phyloP scores from a whole-genome alignment of 2,329 filamentous ascomycete species.

The Talaromyces funiculosus region DNA sequence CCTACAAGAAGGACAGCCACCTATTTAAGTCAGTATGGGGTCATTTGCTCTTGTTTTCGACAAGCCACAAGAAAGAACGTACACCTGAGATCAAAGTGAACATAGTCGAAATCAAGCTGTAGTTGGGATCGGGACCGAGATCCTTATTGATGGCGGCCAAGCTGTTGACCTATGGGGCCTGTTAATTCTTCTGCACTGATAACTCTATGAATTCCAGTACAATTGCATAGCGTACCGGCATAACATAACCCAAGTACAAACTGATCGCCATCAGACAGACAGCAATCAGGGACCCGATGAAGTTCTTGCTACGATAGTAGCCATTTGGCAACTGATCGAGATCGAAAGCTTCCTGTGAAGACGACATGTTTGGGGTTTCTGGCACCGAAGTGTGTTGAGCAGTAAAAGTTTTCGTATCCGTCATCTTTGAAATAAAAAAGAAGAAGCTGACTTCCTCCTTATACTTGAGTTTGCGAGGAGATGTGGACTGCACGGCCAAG shows the following conservation, averaged over 20 bases:
- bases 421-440: not conserved
- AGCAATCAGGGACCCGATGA: conserved; percentile 18
- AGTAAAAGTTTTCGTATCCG: not conserved
- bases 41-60: not conserved
- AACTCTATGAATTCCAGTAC: not conserved
- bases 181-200: not conserved
- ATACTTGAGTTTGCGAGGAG: not conserved
- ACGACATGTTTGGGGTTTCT: not conserved
- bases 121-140: conserved; percentile 24
- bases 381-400: not conserved
- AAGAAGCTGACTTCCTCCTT: not conserved
- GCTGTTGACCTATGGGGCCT: conserved; percentile 14
- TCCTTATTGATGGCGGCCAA: conserved; percentile 25
- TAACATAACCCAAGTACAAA: conserved; percentile 20
- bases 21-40: not conserved
- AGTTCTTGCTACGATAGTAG: conserved; percentile 18
- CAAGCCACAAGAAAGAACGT: not conserved
- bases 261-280: conserved; percentile 17
- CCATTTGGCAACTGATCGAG: conserved; percentile 12
- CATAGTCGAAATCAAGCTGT: conserved; percentile 25
- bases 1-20: conserved; percentile 29
- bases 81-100: conserved; percentile 23
- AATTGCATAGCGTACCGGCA: conserved; percentile 15
- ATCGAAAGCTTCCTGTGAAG: not conserved
- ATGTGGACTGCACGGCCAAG: not conserved